phyloP scores from a whole-genome alignment of 352 stramenopile species.

The Blastocystis sp. region DNA sequence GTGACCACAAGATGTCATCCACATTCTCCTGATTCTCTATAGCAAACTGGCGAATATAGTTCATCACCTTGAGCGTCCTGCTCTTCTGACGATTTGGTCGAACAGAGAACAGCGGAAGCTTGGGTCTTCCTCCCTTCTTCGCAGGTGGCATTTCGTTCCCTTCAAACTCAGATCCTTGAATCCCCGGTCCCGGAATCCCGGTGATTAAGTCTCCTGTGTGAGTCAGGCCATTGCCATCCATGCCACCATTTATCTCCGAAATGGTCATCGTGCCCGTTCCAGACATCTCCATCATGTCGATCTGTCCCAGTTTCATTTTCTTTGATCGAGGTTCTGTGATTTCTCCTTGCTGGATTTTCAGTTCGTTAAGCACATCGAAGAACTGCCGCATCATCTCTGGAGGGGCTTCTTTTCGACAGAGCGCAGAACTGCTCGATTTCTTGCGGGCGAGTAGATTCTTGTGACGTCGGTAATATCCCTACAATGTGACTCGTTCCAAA shows the following conservation, averaged over 20 bases:
- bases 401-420: conserved; percentile 29
- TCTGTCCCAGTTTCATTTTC: background rate
- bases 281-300: background rate
- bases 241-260: background rate
- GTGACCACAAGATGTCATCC: conserved; percentile 60
- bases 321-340: background rate
- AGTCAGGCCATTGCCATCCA: background rate
- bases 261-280: background rate
- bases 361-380: conserved; percentile 37
- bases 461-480: conserved; percentile 59
- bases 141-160: background rate
- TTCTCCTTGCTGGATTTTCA: conserved; percentile 8
- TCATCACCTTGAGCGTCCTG: conserved; percentile 13
- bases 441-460: background rate
- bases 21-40: conserved; percentile 55
- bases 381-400: conserved; percentile 55
- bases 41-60: conserved; percentile 41
- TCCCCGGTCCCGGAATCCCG: background rate
- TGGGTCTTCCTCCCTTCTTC: conserved; percentile 43
- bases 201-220: background rate
- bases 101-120: conserved; percentile 61
- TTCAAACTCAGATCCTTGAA: background rate
- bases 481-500: background rate
- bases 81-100: conserved; percentile 15
- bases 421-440: background rate